Evolutionary conservation across 2,329 filamentous ascomycete species (phyloP), one percentile per base, ranked within the genome.

Genomic region (Colletotrichum cordylinicola): DNA sequence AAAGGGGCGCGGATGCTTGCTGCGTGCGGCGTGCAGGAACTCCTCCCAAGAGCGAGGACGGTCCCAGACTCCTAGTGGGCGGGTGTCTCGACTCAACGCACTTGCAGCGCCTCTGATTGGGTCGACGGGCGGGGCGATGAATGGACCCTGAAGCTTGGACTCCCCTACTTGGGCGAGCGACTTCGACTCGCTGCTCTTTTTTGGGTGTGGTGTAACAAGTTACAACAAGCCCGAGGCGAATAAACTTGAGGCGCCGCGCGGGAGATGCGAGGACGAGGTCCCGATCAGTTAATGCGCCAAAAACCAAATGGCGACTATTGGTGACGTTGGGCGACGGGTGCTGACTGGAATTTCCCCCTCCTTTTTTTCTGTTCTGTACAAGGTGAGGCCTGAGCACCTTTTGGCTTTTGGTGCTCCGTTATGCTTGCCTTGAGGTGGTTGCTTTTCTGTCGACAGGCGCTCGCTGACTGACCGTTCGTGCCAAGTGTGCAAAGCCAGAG

Each of bases 81-180:
- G 43, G 43, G 18, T 35, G 68, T 62, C 62, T 72, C 72, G 72
- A 75, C 69, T 64, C 69, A 33, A 39, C 24, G 33, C 24, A 18
- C 24, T 27, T 64, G 35, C 33, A 1, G 2, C 16, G 24, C 13
- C 15, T 62, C 29, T 72, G 73, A 75, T 75, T 75, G 73, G 73
- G 73, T 13, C 31, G 33, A 8, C 5, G 27, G 13, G 13, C 35
- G 37, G 67, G 21, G 9, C 37, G 21, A 72, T 65, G 69, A 72
- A 61, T 75, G 68, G 72, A 74, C 67, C 72, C 67, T 67, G 72
- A 67, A 74, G 72, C 72, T 72, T 67, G 67, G 67, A 65, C 67
- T 56, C 48, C n/a, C 43, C 52, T 52, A 60, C 29, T 58, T 33
- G 13, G 24, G 24, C 24, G 24, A 24, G 24, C 24, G 24, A 24